Percentiles rank a stretch among this genome's conserved stretches.
phyloP scores from a whole-genome alignment of 2,329 filamentous ascomycete species.

The Fusarium devonianum region DNA sequence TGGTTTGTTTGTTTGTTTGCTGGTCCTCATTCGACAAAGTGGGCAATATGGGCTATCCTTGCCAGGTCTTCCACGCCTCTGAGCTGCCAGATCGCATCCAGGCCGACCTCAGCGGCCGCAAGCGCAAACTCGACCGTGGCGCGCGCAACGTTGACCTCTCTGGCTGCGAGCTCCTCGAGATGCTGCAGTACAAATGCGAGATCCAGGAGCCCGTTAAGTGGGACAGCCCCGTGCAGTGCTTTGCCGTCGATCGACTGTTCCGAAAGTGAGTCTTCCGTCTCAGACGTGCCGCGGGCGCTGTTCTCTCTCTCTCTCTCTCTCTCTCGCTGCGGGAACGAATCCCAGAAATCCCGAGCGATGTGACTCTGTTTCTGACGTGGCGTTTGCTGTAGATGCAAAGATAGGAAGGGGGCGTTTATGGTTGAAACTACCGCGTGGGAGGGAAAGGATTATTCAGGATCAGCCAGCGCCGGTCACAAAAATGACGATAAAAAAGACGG shows the following conservation, averaged over 20 bases:
- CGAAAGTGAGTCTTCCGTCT: slow-evolving; percentile 63
- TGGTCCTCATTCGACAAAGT: too few species aligned
- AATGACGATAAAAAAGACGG: slow-evolving; percentile 25
- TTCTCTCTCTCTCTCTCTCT: too few species aligned
- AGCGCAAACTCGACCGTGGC: slow-evolving; percentile 57
- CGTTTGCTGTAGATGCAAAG: slow-evolving; percentile 58
- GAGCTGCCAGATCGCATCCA: slow-evolving; percentile 61
- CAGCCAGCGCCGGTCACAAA: slow-evolving; percentile 2
- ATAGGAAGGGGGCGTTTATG: slow-evolving; percentile 63
- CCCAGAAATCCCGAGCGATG: too few species aligned
- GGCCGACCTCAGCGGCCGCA: slow-evolving; percentile 55
- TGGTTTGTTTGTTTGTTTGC: too few species aligned
- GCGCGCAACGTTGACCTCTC: slow-evolving; percentile 56
- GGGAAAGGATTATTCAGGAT: slow-evolving; percentile 41
- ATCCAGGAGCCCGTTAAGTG: slow-evolving; percentile 56
- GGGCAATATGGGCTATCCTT: slow-evolving; percentile 67
- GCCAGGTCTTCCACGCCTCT: slow-evolving; percentile 60
- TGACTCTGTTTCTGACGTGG: slow-evolving; percentile 10
- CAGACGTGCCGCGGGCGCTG: too few species aligned
- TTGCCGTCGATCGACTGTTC: slow-evolving; percentile 66
- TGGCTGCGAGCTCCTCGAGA: slow-evolving; percentile 62
- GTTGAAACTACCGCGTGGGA: slow-evolving; percentile 73
- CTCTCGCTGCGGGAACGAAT: too few species aligned
- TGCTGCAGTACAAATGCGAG: slow-evolving; percentile 68
- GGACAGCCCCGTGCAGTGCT: slow-evolving; percentile 61